Evolutionary conservation across 164 flowering plant genomes (phyloP), one percentile per base, ranked within the genome.

Genomic region (Warburgia ugandensis): DNA sequence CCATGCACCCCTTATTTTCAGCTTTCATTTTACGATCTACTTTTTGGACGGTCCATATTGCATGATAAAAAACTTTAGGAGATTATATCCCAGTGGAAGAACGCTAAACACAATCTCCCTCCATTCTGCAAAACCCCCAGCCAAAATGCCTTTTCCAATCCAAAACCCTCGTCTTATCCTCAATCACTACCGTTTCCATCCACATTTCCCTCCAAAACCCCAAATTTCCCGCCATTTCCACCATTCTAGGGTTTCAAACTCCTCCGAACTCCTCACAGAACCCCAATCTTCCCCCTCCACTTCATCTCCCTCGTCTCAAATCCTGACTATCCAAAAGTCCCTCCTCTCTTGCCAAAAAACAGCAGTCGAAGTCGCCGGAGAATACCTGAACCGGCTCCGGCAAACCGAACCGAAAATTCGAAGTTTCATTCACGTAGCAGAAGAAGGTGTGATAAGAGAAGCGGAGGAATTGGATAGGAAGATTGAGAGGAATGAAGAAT

Each of bases 381-480:
- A 77, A 37, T 74, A 72, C 59, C 73, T 84, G 25, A 21, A 61
- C 31, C 79, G 94, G 38, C 64, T 91, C 65, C 71, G 65, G 5
- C 68, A 52, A 57, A 66, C 79, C 16, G 90, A 91, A 57, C 90
- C 94, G 13, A 76, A 68, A 2, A 56, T 91, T 46, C 64, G 56
- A 22, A 78, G 86, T 62, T 91, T 87, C 72, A 78, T 87, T 45
- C 82, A 81, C 56, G 63, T 83, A 17, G 70, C 92, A 10, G 73
- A 80, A 37, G 62, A 59, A 45, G 41, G 67, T 11, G 74, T 58
- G 14, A 33, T 77, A 22, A 51, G 50, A 6, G 65, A 80, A 13
- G 98, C 98, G 1, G 60, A 59, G 12, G 76, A 72, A 36, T 20
- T 87, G 11, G 98, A 91, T 50, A 45, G 51, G 23, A 73, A 63